Evolutionary conservation across 768 basidiomycete genomes (phyloP).

Genomic region (Termitomyces sp.): DNA sequence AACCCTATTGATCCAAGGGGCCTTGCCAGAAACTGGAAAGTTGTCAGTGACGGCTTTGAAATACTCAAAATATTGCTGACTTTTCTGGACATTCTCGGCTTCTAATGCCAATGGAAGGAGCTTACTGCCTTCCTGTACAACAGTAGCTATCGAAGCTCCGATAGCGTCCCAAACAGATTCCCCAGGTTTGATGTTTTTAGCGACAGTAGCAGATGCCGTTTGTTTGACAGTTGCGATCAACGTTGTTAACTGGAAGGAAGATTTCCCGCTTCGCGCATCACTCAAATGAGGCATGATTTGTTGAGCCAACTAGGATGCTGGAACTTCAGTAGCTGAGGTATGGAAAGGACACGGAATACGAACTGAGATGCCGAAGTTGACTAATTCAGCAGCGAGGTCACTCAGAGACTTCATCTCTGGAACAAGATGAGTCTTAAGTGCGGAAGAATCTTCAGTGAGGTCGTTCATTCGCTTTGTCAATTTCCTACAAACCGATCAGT

Average conservation of each 20-base stretch:
- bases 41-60: constrained; percentile 1
- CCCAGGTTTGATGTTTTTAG: constrained; percentile 60
- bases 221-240: constrained; percentile 70
- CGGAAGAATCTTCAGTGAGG: constrained; percentile 61
- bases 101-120: constrained; percentile 72
- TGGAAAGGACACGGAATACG: constrained; percentile 14
- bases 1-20: constrained; percentile 84
- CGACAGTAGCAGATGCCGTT: constrained; percentile 65
- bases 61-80: constrained; percentile 36
- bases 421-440: constrained; percentile 65
- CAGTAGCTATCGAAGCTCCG: constrained; percentile 56
- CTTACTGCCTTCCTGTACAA: constrained; percentile 66
- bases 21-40: constrained; percentile 55
- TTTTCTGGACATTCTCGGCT: constrained; percentile 68
- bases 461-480: constrained; percentile 83
- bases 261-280: constrained; percentile 74
- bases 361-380: constrained; percentile 90
- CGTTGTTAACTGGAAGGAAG: constrained; percentile 67
- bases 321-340: neutral
- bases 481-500: constrained; percentile 53
- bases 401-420: constrained; percentile 70
- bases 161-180: constrained; percentile 76
- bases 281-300: constrained; percentile 81
- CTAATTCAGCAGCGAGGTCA: constrained; percentile 70
- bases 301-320: constrained; percentile 70